These are phyloP conservation scores for Aspergillus ostianus DNA, from an alignment of 495 filamentous ascomycete genomes.

Conservation along the genomic window DNA sequence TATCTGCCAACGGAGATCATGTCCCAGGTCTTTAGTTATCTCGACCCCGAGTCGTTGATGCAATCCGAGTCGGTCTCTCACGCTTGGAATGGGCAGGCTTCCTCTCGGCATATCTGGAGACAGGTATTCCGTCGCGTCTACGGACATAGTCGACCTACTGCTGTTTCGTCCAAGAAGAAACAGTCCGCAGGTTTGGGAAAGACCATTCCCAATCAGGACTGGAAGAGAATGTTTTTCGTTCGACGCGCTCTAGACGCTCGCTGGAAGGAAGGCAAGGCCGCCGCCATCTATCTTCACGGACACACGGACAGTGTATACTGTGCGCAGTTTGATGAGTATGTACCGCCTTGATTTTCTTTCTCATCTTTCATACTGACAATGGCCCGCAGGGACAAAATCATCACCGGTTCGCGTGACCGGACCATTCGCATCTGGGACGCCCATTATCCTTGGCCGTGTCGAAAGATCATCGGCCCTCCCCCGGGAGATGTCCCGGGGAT, in stretches of 20 bases:
- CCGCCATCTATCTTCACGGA: slow-evolving; percentile 83
- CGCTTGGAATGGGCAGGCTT: slow-evolving; percentile 60
- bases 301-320: slow-evolving; percentile 96
- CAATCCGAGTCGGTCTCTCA: slow-evolving; percentile 60
- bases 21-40: slow-evolving; percentile 65
- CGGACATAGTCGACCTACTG: slow-evolving; percentile 37
- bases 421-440: slow-evolving; percentile 97
- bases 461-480: slow-evolving; percentile 68
- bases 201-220: slow-evolving; percentile 58
- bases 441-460: slow-evolving; percentile 72
- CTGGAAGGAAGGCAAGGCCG: slow-evolving; percentile 76
- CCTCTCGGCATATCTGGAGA: slow-evolving; percentile 72
- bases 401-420: slow-evolving; percentile 92
- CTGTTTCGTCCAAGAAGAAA: slow-evolving; percentile 44
- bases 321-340: slow-evolving; percentile 94
- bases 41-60: slow-evolving; percentile 67
- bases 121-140: slow-evolving; percentile 71
- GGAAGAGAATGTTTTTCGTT: slow-evolving; percentile 81
- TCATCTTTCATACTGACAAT: slow-evolving; percentile 4
- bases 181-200: slow-evolving; percentile 51
- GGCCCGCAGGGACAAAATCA: slow-evolving; percentile 72
- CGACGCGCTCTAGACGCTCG: slow-evolving; percentile 69
- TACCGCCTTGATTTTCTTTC: slow-evolving; percentile 9
- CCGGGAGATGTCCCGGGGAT: slow-evolving; percentile 24
- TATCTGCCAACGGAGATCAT: slow-evolving; percentile 69